Evolutionary conservation across 2,329 filamentous ascomycete genomes (phyloP), one percentile per base, ranked within the genome.

Genomic region (Talaromyces sp.): DNA sequence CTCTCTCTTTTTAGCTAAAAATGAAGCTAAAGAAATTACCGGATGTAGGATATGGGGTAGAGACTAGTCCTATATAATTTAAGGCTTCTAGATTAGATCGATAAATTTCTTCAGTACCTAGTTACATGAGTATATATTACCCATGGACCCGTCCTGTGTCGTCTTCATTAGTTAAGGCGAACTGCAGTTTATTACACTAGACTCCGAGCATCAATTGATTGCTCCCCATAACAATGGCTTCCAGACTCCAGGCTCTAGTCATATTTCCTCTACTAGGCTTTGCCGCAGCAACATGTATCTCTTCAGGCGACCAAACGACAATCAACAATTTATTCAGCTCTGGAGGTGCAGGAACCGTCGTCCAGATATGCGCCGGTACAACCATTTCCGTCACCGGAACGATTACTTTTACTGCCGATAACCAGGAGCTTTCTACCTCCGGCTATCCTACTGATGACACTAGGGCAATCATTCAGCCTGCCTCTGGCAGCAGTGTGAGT

Each of bases 341-440:
- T 5, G 63, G 63, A n/a, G 63, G 63, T 6, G 59, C 47, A 27
- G 64, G 51, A 10, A 63, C 58, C 19, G n/a, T 58, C 10, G 64
- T 66, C n/a, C 64, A 66, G 19, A 11, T 66, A 29, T 66, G 64
- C 25, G 5, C 64, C 17, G 38, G 59, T 15, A 47, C 64, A n/a
- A 85, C 83, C 4, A 81, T 85, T 59, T 80, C 85, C 58, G 82
- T 77, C 15, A 82, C 80, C 5, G 84, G 85, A 73, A 83, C 83
- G 11, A 85, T 85, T 73, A 83, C 76, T 1, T 85, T 85, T 80
- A 71, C 53, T n/a, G 60, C 58, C 5, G 31, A 54, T 36, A 56
- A 64, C 36, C 59, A 64, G 19, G 45, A 63, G 19, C n/a, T 69
- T 7, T 66, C 64, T 17, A 66, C 64, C 4, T 38, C 34, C 25